These are phyloP conservation scores for Vanrija humicola DNA, from an alignment of 1,284 basidiomycete species.

Conservation along the genomic window DNA sequence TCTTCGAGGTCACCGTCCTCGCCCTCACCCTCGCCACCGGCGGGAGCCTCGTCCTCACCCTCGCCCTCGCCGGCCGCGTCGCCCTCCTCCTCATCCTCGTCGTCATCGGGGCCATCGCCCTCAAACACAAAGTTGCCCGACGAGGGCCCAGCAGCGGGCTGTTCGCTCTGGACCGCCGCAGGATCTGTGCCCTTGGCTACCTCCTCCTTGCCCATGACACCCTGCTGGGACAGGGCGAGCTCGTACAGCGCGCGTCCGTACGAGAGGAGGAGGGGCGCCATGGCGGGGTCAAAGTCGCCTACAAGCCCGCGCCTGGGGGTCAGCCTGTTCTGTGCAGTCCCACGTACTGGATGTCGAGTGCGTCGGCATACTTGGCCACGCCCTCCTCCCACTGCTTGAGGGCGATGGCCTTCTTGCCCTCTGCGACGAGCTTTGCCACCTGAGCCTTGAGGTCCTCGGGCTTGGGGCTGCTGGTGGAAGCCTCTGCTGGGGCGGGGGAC, in stretches of 20 bases:
- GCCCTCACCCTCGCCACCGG: conserved; percentile 49
- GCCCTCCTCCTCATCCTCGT: conserved; percentile 27
- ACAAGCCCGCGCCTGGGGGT: conserved; percentile 60
- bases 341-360: conserved; percentile 71
- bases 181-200: conserved; percentile 56
- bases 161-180: conserved; percentile 6
- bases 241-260: conserved; percentile 85
- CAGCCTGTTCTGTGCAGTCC: conserved; percentile 34
- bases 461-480: not conserved
- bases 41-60: conserved; percentile 10
- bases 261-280: conserved; percentile 74
- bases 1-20: conserved; percentile 65
- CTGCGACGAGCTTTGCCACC: conserved; percentile 36
- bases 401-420: conserved; percentile 64
- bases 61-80: conserved; percentile 15
- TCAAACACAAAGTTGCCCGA: conserved; percentile 34
- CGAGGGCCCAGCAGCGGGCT: conserved; percentile 1
- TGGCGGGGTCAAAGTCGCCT: conserved; percentile 69
- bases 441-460: conserved; percentile 14
- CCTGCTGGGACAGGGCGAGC: conserved; percentile 73
- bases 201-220: conserved; percentile 75
- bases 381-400: conserved; percentile 81
- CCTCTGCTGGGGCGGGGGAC: not conserved
- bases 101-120: conserved; percentile 30
- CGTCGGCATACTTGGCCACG: conserved; percentile 75